Base-by-base conservation (phyloP, 2,329 filamentous ascomycete species). In the Coccinonectria pachysandricola region DNA sequence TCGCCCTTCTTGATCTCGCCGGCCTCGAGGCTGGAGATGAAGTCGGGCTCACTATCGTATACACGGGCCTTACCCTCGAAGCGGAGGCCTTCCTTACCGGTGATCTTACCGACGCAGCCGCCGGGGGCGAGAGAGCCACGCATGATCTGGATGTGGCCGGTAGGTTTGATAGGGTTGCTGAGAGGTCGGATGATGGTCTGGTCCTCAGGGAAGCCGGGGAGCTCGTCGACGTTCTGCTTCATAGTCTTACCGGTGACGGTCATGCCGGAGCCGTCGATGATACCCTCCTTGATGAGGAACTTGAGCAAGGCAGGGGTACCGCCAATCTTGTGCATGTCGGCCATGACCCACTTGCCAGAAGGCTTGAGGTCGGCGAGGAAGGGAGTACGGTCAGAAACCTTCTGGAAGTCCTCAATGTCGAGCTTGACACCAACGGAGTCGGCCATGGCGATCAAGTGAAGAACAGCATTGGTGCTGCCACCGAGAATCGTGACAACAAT, bases 181-280 rank as follows among this genome's bases (percentile, higher is more conserved):
- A 94, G 60, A 4, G 80, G 75, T 5, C 80, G 78, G 54, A 95
- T 91, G 48, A 95, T 79, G 39, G 75, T 65, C 54, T 95, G 86
- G 37, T 81, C 79, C 31, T 71, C 65, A 3, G 81, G 75, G 62
- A 85, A 79, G 4, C 73, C 75, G 8, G 79, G 77, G 56, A 74
- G 79, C n/a, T 69, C 62, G 27, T 75, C 74, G 17, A 93, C 76
- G 53, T 94, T 95, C 57, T 94, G 68, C 32, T 81, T 83, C 36
- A 94, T 64, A 1, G 85, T 93, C 64, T 91, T 91, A 28, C 86
- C 87, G 0, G 87, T 94, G 8, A 93, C 79, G 5, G 86, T 94
- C 8, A 79, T 71, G 35, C 85, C 83, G 24, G 65, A 71, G 34
- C 86, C 87, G 42, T 91, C 75, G 27, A 95, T 69, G 21, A 94